Conservation (phyloP, 805 yeast species). For the Barnettozyma sucrosica region DNA sequence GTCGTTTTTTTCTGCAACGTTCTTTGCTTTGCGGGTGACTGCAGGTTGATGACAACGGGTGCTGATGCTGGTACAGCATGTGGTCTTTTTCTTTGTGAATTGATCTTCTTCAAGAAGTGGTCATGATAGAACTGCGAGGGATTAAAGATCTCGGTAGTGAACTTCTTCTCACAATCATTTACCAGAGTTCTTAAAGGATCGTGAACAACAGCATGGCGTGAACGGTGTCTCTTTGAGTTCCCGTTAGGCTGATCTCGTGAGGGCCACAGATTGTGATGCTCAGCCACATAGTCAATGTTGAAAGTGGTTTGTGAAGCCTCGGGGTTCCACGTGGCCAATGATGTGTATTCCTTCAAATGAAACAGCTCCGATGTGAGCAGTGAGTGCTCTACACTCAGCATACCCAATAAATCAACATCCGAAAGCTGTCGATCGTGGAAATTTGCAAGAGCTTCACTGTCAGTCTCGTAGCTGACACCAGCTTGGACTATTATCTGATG, state of each 20-base stretch:
- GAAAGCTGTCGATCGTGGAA: conserved; percentile 3
- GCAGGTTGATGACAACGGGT: neutral
- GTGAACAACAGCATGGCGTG: conserved; percentile 10
- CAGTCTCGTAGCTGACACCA: conserved; percentile 3
- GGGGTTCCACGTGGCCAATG: conserved; percentile 61
- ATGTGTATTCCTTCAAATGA: conserved; percentile 55
- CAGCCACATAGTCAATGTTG: conserved; percentile 24
- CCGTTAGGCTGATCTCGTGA: conserved; percentile 3
- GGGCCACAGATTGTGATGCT: conserved; percentile 26
- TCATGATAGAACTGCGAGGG: conserved; percentile 22
- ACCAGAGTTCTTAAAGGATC: conserved; percentile 18
- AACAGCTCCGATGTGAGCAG: conserved; percentile 53
- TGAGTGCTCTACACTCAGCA: conserved; percentile 41
- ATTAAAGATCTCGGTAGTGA: conserved; percentile 14
- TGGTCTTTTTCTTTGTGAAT: neutral
- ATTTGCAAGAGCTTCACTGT: neutral
- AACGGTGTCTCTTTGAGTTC: conserved; percentile 21
- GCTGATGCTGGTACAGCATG: neutral
- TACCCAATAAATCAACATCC: conserved; percentile 33
- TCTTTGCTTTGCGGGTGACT: neutral
- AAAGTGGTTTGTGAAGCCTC: conserved; percentile 31
- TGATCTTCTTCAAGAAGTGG: conserved; percentile 13
- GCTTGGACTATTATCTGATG: conserved; percentile 4
- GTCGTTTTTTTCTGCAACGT: neutral
- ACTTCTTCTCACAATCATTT: conserved; percentile 12